Evolutionary conservation across 1,139 yeast genomes (phyloP), one percentile per base, ranked within the genome.

Genomic region (Kluyveromyces marxianus): DNA sequence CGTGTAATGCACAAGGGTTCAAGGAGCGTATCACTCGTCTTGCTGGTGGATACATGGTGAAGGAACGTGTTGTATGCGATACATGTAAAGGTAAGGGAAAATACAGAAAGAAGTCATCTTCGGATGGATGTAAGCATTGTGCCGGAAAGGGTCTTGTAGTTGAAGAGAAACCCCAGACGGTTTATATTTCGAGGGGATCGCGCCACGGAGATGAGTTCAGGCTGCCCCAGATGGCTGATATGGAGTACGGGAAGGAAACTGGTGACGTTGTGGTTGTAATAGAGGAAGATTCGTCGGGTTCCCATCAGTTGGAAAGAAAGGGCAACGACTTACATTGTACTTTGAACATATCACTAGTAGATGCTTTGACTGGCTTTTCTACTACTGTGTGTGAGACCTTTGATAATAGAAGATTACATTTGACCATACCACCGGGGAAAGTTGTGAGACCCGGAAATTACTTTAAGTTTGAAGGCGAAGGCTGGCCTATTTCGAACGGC

Each of bases 91-190:
- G 95, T 8, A 68, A 70, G 26, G 97, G 97, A 1, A 70, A 74
- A 44, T 41, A 45, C 41, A 69, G 75, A 3, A 76, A 73, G 55
- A 74, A 82, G 47, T 63, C 69, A 26, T 60, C 74, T 10, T 85
- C 83, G 60, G 95, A 89, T 62, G 72, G 73, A 50, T 92, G 98
- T 69, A 84, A 81, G 57, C 72, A 72, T 52, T 92, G 98, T 66
- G 65, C 68, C 14, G 97, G 96, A 2, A 66, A 68, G 3, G 77
- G 82, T 34, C 70, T 78, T 4, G 68, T 70, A 4, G 83, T 81
- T 48, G 89, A 87, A 57, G 76, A 82, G 29, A 83, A 86, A 59
- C 76, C 84, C 24, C 67, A 89, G 50, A 95, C 88, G 58, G 87
- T 92, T 51, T 81, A 81, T 53, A 79, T 92, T 31, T 79, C 79